Evolutionary conservation across 306 rosid genomes (phyloP).

Genomic region (Vigna reflexopilosa): DNA sequence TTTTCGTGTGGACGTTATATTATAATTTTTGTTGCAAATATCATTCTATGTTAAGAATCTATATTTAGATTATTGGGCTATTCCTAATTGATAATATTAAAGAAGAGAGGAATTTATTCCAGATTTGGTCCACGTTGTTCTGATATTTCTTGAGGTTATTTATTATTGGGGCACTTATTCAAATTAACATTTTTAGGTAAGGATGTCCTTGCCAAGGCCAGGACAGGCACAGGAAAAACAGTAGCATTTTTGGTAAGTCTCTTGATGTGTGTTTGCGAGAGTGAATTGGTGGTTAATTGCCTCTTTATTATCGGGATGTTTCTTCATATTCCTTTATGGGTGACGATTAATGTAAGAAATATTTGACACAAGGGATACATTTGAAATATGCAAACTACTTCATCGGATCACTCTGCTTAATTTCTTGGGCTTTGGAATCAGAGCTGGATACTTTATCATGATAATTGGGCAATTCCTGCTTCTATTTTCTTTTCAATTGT

Average conservation of each 20-base stretch:
- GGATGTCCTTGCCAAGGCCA: slow-evolving; percentile 98
- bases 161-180: slow-evolving; percentile 39
- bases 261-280: slow-evolving; percentile 4
- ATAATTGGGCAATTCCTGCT: not conserved
- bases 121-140: slow-evolving; percentile 29
- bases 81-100: slow-evolving; percentile 21
- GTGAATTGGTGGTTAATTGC: slow-evolving; percentile 35
- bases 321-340: slow-evolving; percentile 1
- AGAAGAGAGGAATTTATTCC: slow-evolving; percentile 1
- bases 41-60: slow-evolving; percentile 18
- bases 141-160: slow-evolving; percentile 33
- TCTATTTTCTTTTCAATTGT: slow-evolving; percentile 8
- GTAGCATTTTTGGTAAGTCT: slow-evolving; percentile 92
- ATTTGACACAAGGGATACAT: not conserved
- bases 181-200: slow-evolving; percentile 65
- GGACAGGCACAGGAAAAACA: slow-evolving; percentile 97
- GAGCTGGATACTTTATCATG: slow-evolving; percentile 14
- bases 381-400: slow-evolving; percentile 5
- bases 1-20: not conserved
- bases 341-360: not conserved
- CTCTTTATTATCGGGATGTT: slow-evolving; percentile 22
- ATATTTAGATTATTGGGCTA: slow-evolving; percentile 16
- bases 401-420: slow-evolving; percentile 21
- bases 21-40: slow-evolving; percentile 1
- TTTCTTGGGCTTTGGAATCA: slow-evolving; percentile 11